Evolutionary conservation across 129 eudicot species (phyloP), one percentile per base, ranked within the genome.

Genomic region (Deinandra increscens): DNA sequence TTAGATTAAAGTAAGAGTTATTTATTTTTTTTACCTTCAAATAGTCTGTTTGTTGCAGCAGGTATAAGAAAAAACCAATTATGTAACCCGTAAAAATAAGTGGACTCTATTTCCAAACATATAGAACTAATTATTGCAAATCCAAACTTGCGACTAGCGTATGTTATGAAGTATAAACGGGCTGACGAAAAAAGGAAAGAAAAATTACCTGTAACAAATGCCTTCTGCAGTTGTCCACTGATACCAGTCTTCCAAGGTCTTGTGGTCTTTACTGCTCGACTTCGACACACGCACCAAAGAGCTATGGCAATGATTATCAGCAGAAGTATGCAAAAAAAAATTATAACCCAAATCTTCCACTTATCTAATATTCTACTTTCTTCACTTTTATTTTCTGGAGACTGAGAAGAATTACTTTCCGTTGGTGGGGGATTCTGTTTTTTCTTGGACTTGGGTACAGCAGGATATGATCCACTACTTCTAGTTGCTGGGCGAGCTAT

Each of bases 161-260:
- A 34, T 34, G 38, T 34, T 34, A 34, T 3, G 5, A 34, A 3
- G 38, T 4, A 34, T 34, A 34, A 34, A 34, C 6, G 5, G 38
- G 38, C 31, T 26, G 31, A 3, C 31, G 31, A 26, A 26, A 26
- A 26, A 26, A 26, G 31, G 31, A 26, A 45, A 26, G 2, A 53
- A 17, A 14, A 64, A 19, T 70, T 73, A 86, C 98, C 98, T 7
- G 89, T 94, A 34, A 89, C 69, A 74, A 94, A 85, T 51, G 99
- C 99, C 76, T 89, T 94, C 74, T 83, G 99, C 80, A 94, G 74
- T 73, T 91, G 97, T 36, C 96, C 96, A 71, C 96, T 91, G 58
- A 91, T 64, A 71, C 96, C 97, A 43, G 83, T 81, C 84, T 74
- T 87, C 91, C 95, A 91, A 64, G 97, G 97, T 50, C 82, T 82